These are phyloP conservation scores for Nemania sp. DNA, from an alignment of 2,329 filamentous ascomycete genomes.

Conservation along the genomic window DNA sequence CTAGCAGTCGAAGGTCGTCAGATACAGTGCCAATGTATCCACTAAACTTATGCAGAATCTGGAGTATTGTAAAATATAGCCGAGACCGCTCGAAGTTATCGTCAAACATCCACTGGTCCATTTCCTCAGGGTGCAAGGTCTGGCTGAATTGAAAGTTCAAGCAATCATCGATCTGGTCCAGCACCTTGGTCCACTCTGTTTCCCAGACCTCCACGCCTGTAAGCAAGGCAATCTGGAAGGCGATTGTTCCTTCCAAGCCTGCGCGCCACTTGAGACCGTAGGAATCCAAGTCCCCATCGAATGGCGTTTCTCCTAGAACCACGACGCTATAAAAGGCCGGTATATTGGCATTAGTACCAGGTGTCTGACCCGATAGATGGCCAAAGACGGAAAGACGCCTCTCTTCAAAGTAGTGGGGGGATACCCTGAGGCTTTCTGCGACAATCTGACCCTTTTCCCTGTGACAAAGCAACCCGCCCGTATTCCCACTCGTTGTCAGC, in stretches of 20 bases:
- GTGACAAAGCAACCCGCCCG: background rate
- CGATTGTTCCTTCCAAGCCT: background rate
- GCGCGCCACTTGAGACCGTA: background rate
- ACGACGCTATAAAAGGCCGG: background rate
- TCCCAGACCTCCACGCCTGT: background rate
- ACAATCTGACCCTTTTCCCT: background rate
- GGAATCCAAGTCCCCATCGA: background rate
- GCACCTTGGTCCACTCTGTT: background rate
- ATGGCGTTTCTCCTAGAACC: background rate
- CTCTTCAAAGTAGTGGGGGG: background rate
- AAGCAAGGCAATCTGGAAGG: background rate
- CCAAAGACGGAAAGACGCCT: conserved; percentile 1
- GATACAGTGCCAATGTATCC: background rate
- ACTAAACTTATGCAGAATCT: background rate
- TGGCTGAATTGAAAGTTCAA: background rate
- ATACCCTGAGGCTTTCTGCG: background rate
- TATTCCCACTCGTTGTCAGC: background rate
- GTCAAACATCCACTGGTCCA: conserved; percentile 3
- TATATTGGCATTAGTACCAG: background rate
- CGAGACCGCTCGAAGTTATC: background rate
- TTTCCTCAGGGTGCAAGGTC: background rate
- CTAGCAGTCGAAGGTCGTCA: background rate
- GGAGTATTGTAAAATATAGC: background rate
- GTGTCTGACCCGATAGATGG: background rate
- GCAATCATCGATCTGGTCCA: background rate